A percentile compares a stretch with the other conserved stretches of the same genome.
Evolutionary conservation across 768 basidiomycete species (phyloP).

Genomic region (Austroboletus festivus): DNA sequence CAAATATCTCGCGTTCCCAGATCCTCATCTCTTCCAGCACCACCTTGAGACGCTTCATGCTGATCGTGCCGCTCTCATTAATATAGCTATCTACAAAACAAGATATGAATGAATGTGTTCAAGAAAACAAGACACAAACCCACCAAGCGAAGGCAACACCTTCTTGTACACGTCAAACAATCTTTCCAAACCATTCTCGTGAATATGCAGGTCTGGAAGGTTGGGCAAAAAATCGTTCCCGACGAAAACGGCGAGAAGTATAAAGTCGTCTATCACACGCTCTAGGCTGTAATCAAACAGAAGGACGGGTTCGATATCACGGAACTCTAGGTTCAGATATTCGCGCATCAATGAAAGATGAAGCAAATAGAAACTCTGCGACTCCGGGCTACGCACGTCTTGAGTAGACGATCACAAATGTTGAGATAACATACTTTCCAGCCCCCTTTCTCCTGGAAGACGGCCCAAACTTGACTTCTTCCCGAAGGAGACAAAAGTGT

Average conservation of each 20-base stretch:
- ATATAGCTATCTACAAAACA: slow-evolving; percentile 75
- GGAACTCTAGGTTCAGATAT: slow-evolving; percentile 96
- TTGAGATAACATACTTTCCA: slow-evolving; percentile 39
- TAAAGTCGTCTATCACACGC: slow-evolving; percentile 96
- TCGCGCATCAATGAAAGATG: slow-evolving; percentile 95
- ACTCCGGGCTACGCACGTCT: slow-evolving; percentile 48
- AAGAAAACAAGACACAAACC: slow-evolving; percentile 13
- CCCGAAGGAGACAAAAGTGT: slow-evolving; percentile 94
- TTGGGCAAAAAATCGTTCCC: slow-evolving; percentile 98
- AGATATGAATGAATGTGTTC: neutral
- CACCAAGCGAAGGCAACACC: slow-evolving; percentile 73
- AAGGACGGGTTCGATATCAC: slow-evolving; percentile 58
- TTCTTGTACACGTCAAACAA: slow-evolving; percentile 96
- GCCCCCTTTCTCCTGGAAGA: slow-evolving; percentile 66
- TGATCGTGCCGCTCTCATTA: slow-evolving; percentile 85
- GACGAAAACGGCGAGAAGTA: slow-evolving; percentile 93
- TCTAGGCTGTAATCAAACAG: slow-evolving; percentile 88
- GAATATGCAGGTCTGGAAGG: slow-evolving; percentile 94
- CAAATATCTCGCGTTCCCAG: slow-evolving; percentile 88
- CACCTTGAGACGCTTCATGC: slow-evolving; percentile 74
- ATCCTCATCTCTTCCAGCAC: slow-evolving; percentile 84
- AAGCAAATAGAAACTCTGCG: slow-evolving; percentile 90
- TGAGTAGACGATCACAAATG: slow-evolving; percentile 7
- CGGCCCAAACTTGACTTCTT: slow-evolving; percentile 98
- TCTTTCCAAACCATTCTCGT: slow-evolving; percentile 91